Evolutionary conservation across 345 rosid genomes (phyloP).

Genomic region (Murraya koenigii): DNA sequence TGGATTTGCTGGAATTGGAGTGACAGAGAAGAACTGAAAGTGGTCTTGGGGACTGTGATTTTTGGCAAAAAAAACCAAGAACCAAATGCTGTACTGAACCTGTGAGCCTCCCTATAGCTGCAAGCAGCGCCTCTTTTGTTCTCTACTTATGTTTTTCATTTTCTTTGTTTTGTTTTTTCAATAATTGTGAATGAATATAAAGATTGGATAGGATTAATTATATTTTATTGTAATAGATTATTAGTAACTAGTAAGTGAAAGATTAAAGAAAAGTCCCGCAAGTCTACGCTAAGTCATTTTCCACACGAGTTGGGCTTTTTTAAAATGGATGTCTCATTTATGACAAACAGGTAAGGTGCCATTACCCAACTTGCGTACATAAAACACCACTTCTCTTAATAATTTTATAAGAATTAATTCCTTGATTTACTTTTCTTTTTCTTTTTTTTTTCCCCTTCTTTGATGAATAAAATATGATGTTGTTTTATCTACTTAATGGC

Average conservation of each 20-base stretch:
- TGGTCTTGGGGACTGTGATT: slow-evolving; percentile 30
- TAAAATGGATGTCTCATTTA: background rate
- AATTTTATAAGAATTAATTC: background rate
- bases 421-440: background rate
- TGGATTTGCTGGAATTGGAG: slow-evolving; percentile 33
- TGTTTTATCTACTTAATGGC: background rate
- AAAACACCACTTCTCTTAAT: background rate
- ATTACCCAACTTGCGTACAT: background rate
- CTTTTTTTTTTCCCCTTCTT: too few species aligned
- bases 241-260: background rate
- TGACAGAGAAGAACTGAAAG: slow-evolving; percentile 24
- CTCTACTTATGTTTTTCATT: background rate
- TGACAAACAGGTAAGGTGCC: background rate
- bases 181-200: too few species aligned
- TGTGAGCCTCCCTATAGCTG: slow-evolving; percentile 2
- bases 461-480: background rate
- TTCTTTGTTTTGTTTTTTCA: background rate
- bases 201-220: background rate
- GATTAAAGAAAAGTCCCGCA: background rate
- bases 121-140: background rate
- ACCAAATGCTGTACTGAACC: background rate
- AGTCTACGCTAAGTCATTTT: background rate
- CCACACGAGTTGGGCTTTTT: background rate
- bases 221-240: too few species aligned
- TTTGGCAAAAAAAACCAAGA: slow-evolving; percentile 15